phyloP scores from a whole-genome alignment of 2,329 filamentous ascomycete species.

The Leptodontidium sp. region DNA sequence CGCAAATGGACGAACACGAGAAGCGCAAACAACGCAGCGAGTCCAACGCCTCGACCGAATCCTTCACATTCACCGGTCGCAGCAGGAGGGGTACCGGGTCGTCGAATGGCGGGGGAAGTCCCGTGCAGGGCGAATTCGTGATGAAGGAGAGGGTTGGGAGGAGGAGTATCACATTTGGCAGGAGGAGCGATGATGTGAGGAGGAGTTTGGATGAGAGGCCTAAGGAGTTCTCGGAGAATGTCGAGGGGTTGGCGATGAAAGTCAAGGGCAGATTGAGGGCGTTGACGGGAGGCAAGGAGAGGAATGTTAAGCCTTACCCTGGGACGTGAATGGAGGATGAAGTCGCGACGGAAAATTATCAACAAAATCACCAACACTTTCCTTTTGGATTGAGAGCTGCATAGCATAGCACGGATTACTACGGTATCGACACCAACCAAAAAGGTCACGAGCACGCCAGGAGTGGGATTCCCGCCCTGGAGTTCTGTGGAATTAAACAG shows the following conservation, averaged over 20 bases:
- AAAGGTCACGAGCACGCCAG: not conserved
- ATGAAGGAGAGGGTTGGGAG: conserved; percentile 26
- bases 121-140: not conserved
- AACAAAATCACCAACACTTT: conserved; percentile 4
- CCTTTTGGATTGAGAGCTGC: conserved; percentile 1
- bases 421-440: conserved; percentile 6
- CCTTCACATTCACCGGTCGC: conserved; percentile 13
- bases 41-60: conserved; percentile 30
- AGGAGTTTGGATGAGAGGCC: conserved; percentile 33
- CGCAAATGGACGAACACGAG: conserved; percentile 37
- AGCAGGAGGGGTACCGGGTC: conserved; percentile 11
- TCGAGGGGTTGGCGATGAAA: conserved; percentile 31
- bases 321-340: conserved; percentile 34
- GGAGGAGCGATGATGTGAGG: conserved; percentile 18
- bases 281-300: conserved; percentile 34
- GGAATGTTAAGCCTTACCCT: conserved; percentile 35
- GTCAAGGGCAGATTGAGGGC: conserved; percentile 39
- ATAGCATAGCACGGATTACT: conserved; percentile 6
- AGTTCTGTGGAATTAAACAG: not conserved
- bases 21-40: conserved; percentile 17
- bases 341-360: not conserved
- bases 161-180: conserved; percentile 32
- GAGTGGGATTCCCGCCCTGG: conserved; percentile 6
- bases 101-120: conserved; percentile 5
- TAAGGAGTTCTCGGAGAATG: conserved; percentile 22